Evolutionary conservation across 345 rosid genomes (phyloP).

Genomic region (Eucalyptus sp.): DNA sequence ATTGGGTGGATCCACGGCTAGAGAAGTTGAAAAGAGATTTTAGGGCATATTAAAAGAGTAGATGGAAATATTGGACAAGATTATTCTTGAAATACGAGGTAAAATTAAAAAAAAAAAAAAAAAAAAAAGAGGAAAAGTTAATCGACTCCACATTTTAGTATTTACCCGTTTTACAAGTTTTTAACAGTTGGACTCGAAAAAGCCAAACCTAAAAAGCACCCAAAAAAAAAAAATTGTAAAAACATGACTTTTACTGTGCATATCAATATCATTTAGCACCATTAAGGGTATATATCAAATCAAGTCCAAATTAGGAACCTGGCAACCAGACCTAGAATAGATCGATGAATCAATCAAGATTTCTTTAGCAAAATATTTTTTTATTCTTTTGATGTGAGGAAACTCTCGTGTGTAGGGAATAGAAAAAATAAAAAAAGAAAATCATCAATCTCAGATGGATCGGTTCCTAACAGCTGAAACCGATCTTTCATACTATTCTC

Average conservation of each 20-base stretch:
- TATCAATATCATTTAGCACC: not conserved
- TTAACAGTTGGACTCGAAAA: not conserved
- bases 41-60: not conserved
- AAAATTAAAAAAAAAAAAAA: not conserved
- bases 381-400: too few species aligned
- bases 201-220: not conserved
- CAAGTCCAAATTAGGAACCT: not conserved
- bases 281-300: not conserved
- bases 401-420: not conserved
- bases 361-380: too few species aligned
- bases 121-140: not conserved
- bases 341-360: not conserved
- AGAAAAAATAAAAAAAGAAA: too few species aligned
- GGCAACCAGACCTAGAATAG: too few species aligned
- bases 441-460: not conserved
- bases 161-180: not conserved
- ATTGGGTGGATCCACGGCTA: not conserved
- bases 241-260: not conserved
- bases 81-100: not conserved
- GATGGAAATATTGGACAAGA: not conserved
- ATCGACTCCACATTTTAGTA: not conserved
- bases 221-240: accelerated
- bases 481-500: too few species aligned
- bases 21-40: not conserved
- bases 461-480: not conserved